Evolutionary conservation across 805 yeast genomes (phyloP).

Genomic region (Kodamaea kaohsiungensis): DNA sequence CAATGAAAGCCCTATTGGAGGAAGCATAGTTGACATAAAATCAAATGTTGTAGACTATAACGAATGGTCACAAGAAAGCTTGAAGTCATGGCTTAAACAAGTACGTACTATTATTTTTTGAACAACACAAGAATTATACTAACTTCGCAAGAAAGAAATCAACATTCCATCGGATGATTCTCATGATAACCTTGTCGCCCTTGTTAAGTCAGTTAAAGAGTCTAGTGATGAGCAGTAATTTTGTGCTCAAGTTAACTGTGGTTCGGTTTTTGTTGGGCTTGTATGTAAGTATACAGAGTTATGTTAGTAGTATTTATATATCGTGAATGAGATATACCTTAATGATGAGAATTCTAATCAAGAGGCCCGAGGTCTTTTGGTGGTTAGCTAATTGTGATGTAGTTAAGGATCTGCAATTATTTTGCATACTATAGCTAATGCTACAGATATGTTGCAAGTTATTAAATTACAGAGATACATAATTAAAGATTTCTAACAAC

Average conservation of each 20-base stretch:
- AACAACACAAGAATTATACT: constrained; percentile 13
- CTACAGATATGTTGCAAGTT: too few species aligned
- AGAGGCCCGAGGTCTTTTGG: too few species aligned
- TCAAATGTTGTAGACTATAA: constrained; percentile 26
- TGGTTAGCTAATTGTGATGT: not conserved
- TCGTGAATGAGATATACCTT: not conserved
- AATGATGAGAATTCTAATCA: too few species aligned
- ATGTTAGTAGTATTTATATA: not conserved
- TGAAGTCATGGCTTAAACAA: constrained; percentile 37
- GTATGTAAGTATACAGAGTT: constrained; percentile 1
- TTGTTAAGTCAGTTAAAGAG: constrained; percentile 44
- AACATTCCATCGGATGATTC: constrained; percentile 46
- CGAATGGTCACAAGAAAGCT: constrained; percentile 37
- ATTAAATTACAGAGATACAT: too few species aligned
- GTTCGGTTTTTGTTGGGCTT: constrained; percentile 8
- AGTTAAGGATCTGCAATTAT: too few species aligned
- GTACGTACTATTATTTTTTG: constrained; percentile 29
- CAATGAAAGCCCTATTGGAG: not conserved
- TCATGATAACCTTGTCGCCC: constrained; percentile 47
- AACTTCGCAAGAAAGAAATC: constrained; percentile 45
- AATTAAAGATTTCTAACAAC: too few species aligned
- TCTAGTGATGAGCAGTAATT: constrained; percentile 20
- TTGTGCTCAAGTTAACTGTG: constrained; percentile 20
- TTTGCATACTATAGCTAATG: too few species aligned
- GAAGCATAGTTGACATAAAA: constrained; percentile 7